phyloP scores from a whole-genome alignment of 1,139 yeast genomes.

The Geotrichum fermentans region DNA sequence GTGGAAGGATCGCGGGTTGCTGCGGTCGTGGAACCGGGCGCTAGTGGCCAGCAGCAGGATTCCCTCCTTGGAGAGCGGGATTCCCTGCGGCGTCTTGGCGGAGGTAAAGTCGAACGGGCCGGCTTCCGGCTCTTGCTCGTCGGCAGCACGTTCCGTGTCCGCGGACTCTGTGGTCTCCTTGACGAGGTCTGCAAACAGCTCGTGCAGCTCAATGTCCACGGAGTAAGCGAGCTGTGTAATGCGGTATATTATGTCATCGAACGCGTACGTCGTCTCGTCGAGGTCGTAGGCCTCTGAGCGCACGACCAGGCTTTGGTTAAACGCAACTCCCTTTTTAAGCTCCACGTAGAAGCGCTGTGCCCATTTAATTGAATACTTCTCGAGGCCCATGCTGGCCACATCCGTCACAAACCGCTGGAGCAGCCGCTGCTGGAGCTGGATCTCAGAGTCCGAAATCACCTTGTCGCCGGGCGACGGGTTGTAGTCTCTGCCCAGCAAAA shows the following conservation, averaged over 20 bases:
- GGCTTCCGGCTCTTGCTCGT: constrained; percentile 14
- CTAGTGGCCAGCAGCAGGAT: constrained; percentile 35
- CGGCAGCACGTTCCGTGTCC: constrained; percentile 10
- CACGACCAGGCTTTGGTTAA: constrained; percentile 15
- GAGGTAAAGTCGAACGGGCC: constrained; percentile 22
- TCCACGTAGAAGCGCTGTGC: constrained; percentile 34
- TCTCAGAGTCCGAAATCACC: constrained; percentile 36
- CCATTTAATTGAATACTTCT: constrained; percentile 34
- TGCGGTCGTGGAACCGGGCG: constrained; percentile 31
- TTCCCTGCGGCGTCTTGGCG: constrained; percentile 13
- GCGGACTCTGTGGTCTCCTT: constrained; percentile 17
- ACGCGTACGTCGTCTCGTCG: constrained; percentile 27
- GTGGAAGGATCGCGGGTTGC: constrained; percentile 17
- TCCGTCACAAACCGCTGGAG: constrained; percentile 46
- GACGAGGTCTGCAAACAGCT: constrained; percentile 38
- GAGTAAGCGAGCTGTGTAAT: constrained; percentile 53
- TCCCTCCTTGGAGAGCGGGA: constrained; percentile 33
- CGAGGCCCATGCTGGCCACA: constrained; percentile 43
- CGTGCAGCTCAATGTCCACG: constrained; percentile 55
- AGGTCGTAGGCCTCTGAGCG: constrained; percentile 25
- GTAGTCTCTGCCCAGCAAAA: constrained; percentile 64
- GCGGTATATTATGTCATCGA: constrained; percentile 43
- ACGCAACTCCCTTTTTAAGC: constrained; percentile 29
- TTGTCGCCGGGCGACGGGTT: constrained; percentile 42
- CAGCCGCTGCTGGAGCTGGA: constrained; percentile 39